Evolutionary conservation across 805 yeast species (phyloP), one percentile per base, ranked within the genome.

Genomic region (Spathaspora hagerdaliae): DNA sequence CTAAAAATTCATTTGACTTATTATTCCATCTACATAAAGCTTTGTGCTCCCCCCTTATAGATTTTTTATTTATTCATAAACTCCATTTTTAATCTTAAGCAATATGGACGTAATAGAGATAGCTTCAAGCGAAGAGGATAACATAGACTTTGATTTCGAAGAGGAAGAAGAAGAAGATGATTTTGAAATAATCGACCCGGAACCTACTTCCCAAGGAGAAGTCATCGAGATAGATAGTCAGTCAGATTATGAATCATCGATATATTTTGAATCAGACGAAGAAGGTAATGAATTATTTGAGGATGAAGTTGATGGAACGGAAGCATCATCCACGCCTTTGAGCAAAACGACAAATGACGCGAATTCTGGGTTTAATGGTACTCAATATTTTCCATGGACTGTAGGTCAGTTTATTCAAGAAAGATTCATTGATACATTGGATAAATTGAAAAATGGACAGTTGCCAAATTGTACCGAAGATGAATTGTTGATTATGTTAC

Each of bases 401-500:
- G 31, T 63, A 11, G 48, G 52, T 9, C 55, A 57, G 31, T 64
- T 57, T 45, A 57, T 69, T 14, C 54, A 60, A 27, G 45, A 46
- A 19, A 55, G 51, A 27, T 60, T 61, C 35, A 39, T 68, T 7
- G 54, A 50, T 24, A 56, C 60, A 32, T 59, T 57, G 12, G 46
- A 48, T 13, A 44, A 41, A 38, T 54, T 69, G 33, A 54, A 53
- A 38, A 45, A 51, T 15, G 51, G 51, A 36, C 57, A 60, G 29
- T 51, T 69, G 24, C 63, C 70, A 12, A 50, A 51, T 24, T 62
- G 69, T 43, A 38, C 57, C 9, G 44, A 52, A 9, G 69, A 64
- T 42, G 73, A 69, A 32, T 45, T 66, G 14, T 43, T 69, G 19
- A 52, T 65, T 15, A 57, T 71, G 64, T 60, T 69, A 14, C 75